phyloP scores from a whole-genome alignment of 2,329 filamentous ascomycete species.

The Xylaria sp. region DNA sequence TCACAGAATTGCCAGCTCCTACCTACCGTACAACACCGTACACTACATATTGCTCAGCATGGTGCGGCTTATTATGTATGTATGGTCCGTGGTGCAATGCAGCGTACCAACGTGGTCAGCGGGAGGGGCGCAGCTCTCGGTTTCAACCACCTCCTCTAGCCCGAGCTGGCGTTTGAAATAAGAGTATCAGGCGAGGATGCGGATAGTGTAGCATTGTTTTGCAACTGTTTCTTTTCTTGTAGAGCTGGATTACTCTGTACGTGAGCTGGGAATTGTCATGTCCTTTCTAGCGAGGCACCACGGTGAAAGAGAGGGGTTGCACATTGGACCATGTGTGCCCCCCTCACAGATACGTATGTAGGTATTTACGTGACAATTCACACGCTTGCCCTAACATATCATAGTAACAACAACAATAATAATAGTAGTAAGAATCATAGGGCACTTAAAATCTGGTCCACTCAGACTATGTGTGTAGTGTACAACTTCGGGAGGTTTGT shows the following conservation, averaged over 20 bases:
- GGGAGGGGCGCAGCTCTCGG: constrained; percentile 23
- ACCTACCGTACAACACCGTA: too few relatives aligned
- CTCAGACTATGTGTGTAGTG: background rate
- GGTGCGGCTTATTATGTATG: constrained; percentile 11
- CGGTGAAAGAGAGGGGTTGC: background rate
- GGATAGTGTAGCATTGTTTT: constrained; percentile 16
- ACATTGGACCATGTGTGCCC: background rate
- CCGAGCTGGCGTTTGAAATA: constrained; percentile 19
- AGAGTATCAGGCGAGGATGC: constrained; percentile 18
- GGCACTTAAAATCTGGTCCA: too few relatives aligned
- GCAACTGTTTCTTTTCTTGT: constrained; percentile 5
- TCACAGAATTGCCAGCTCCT: constrained; percentile 12
- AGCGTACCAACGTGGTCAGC: constrained; percentile 11
- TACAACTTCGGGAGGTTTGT: background rate
- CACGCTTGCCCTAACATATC: background rate
- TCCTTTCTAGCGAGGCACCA: background rate
- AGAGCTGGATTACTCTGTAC: background rate
- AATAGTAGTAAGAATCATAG: background rate
- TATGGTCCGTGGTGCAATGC: constrained; percentile 10
- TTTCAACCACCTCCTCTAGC: constrained; percentile 14
- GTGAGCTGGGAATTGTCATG: background rate
- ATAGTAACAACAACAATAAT: too few relatives aligned
- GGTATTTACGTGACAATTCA: background rate
- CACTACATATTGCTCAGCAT: constrained; percentile 1
- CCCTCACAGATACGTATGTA: background rate